These are phyloP conservation scores for Euphorbia schlechtendalii DNA, from an alignment of 441 rosid genomes.

Conservation along the genomic window DNA sequence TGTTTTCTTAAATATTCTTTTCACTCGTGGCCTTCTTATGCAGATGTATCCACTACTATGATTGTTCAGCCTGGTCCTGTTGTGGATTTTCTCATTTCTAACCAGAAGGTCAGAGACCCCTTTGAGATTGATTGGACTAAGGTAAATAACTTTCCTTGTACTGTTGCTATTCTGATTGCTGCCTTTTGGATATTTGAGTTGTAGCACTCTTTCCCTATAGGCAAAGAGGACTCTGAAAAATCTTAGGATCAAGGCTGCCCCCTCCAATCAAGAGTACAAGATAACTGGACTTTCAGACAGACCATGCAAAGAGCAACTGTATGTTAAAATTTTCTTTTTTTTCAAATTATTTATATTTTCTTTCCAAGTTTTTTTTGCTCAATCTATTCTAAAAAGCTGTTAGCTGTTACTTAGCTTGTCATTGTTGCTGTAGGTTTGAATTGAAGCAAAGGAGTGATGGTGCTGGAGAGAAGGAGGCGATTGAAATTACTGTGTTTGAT, in stretches of 20 bases:
- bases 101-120: slow-evolving; percentile 60
- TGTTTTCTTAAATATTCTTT: not conserved
- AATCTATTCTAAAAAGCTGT: too few species aligned
- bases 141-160: slow-evolving; percentile 36
- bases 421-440: slow-evolving; percentile 39
- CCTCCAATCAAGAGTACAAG: too few species aligned
- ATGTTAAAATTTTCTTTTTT: too few species aligned
- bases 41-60: slow-evolving; percentile 87
- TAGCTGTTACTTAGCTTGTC: too few species aligned
- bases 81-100: slow-evolving; percentile 57
- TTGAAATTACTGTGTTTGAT: slow-evolving; percentile 31
- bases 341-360: too few species aligned
- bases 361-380: too few species aligned
- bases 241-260: too few species aligned
- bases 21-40: not conserved
- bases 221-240: too few species aligned
- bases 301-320: too few species aligned
- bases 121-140: slow-evolving; percentile 56
- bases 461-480: slow-evolving; percentile 26
- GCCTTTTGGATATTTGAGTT: not conserved
- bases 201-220: not conserved
- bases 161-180: not conserved
- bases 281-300: too few species aligned
- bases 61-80: slow-evolving; percentile 79
- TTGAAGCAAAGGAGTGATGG: slow-evolving; percentile 30